Percentiles rank a stretch among this genome's conserved stretches.
Evolutionary conservation across 139 green algal genomes (phyloP).

Genomic region (Chlamydomonas sp.): DNA sequence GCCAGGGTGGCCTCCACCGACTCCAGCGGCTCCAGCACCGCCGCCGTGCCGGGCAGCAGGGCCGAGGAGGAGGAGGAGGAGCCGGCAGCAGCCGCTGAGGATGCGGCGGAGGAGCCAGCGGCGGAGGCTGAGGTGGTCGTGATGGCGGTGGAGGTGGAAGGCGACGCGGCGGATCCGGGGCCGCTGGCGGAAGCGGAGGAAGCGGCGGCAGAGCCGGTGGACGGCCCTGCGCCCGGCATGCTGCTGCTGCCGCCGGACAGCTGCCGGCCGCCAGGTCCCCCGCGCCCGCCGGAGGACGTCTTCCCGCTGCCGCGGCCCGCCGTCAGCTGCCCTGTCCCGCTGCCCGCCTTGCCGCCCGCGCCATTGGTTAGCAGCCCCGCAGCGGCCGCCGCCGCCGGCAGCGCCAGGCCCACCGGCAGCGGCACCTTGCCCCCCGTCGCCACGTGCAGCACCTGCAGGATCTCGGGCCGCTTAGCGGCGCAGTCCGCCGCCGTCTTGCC

Average conservation of each 20-base stretch:
- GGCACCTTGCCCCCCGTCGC: slow-evolving; percentile 38
- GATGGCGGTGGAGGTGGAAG: not conserved
- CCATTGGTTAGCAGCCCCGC: slow-evolving; percentile 1
- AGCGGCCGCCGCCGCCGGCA: slow-evolving; percentile 3
- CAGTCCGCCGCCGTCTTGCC: slow-evolving; percentile 52
- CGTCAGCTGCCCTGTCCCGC: too few species aligned
- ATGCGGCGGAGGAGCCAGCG: not conserved
- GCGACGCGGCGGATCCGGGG: too few species aligned
- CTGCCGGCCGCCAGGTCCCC: too few species aligned
- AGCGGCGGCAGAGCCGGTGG: too few species aligned
- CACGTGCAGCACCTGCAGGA: slow-evolving; percentile 37
- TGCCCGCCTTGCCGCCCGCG: too few species aligned
- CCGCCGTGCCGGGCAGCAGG: slow-evolving; percentile 32
- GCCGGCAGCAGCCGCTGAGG: not conserved
- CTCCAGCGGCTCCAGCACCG: slow-evolving; percentile 39
- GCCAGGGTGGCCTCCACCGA: slow-evolving; percentile 31
- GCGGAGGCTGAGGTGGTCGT: not conserved
- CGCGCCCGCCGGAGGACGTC: too few species aligned
- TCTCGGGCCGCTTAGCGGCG: slow-evolving; percentile 39
- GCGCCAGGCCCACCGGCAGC: slow-evolving; percentile 5
- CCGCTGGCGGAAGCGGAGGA: too few species aligned
- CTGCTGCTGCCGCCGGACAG: too few species aligned
- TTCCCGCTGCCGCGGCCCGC: too few species aligned
- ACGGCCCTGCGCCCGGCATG: too few species aligned
- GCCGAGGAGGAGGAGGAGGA: not conserved